These are phyloP conservation scores for Oemleria cerasiformis DNA, from an alignment of 306 rosid genomes.

Conservation along the genomic window DNA sequence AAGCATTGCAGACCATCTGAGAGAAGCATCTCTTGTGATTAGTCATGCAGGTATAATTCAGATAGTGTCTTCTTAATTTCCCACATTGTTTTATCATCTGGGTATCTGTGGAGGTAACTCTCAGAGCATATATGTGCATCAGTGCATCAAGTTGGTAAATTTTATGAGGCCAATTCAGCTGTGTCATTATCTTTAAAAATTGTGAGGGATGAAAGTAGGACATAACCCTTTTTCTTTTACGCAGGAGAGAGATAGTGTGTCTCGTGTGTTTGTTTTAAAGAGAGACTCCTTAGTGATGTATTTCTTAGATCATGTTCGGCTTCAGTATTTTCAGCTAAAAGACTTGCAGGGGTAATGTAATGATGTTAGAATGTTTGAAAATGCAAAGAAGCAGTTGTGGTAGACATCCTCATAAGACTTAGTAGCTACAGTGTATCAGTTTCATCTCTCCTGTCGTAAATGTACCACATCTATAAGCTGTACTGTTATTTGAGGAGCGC, in stretches of 20 bases:
- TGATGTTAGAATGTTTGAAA: neutral
- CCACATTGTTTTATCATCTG: neutral
- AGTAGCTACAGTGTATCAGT: neutral
- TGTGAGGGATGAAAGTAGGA: too few species aligned
- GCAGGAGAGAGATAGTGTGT: too few species aligned
- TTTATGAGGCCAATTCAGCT: neutral
- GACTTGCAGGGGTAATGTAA: neutral
- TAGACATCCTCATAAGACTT: neutral
- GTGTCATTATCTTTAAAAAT: too few species aligned
- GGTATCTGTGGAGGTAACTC: neutral
- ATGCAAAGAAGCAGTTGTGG: neutral
- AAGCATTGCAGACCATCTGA: slow-evolving; percentile 79
- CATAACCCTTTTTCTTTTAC: too few species aligned
- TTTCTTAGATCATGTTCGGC: neutral
- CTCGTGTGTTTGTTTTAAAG: too few species aligned
- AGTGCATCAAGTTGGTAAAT: neutral
- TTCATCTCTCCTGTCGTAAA: neutral
- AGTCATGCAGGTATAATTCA: slow-evolving; percentile 69
- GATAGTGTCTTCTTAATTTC: neutral
- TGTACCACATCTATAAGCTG: neutral
- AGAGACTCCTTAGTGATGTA: neutral
- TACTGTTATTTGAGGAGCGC: neutral
- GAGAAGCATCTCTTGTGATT: slow-evolving; percentile 80
- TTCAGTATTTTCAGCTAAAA: neutral
- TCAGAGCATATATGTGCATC: neutral